phyloP scores from a whole-genome alignment of 495 filamentous ascomycete species.

The Corynascus novoguineensis region DNA sequence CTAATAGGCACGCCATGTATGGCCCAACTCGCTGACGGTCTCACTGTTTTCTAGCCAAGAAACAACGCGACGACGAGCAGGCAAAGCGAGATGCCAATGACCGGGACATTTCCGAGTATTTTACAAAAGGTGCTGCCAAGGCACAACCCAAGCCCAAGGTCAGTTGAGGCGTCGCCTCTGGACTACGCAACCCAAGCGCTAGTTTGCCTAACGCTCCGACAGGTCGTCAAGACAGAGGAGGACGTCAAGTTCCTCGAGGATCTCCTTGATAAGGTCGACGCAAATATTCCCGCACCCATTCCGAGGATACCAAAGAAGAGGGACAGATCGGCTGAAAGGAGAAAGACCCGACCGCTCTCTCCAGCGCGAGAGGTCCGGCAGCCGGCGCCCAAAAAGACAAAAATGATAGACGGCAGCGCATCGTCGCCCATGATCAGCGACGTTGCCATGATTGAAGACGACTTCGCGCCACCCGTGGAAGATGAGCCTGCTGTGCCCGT shows the following conservation, averaged over 20 bases:
- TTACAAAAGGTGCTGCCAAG: constrained; percentile 65
- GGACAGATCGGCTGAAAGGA: constrained; percentile 65
- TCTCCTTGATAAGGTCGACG: constrained; percentile 84
- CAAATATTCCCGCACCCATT: constrained; percentile 59
- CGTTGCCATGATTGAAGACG: constrained; percentile 51
- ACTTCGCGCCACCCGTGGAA: constrained; percentile 45
- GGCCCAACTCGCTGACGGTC: constrained; percentile 9
- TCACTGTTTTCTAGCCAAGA: constrained; percentile 53
- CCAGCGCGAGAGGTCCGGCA: constrained; percentile 51
- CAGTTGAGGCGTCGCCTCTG: constrained; percentile 20
- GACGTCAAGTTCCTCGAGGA: constrained; percentile 80
- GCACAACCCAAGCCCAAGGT: constrained; percentile 77
- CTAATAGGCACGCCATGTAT: background rate
- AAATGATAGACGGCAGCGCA: constrained; percentile 40
- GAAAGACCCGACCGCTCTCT: constrained; percentile 74
- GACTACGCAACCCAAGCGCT: background rate
- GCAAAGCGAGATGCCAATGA: constrained; percentile 81
- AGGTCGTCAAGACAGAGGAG: constrained; percentile 65
- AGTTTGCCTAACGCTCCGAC: background rate
- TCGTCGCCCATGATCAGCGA: constrained; percentile 38
- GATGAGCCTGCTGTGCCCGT: constrained; percentile 43
- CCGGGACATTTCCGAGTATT: constrained; percentile 88
- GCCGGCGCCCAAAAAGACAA: constrained; percentile 45
- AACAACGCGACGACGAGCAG: constrained; percentile 84
- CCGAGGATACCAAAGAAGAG: constrained; percentile 52